Conservation (phyloP, 2,329 filamentous ascomycete genomes). For the Xylaria sp. region DNA sequence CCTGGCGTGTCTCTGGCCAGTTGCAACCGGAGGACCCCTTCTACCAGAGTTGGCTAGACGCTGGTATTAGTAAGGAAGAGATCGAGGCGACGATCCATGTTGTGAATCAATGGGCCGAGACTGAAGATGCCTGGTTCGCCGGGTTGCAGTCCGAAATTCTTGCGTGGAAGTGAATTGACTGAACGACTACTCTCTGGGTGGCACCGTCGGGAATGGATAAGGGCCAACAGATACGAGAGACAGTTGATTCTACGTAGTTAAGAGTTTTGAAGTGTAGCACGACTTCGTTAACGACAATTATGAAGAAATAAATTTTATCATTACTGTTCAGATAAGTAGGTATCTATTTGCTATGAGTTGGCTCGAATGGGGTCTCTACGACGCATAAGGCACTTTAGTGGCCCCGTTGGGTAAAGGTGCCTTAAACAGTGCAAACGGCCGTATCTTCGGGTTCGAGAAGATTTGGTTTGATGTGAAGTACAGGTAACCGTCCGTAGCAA, state of each 20-base stretch:
- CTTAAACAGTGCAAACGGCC: slow-evolving; percentile 45
- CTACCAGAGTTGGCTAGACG: slow-evolving; percentile 51
- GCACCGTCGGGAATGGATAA: no score
- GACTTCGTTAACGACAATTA: no score
- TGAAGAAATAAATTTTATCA: background rate
- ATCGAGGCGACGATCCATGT: slow-evolving; percentile 49
- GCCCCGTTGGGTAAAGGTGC: slow-evolving; percentile 43
- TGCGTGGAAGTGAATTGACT: slow-evolving; percentile 52
- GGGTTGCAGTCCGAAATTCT: slow-evolving; percentile 53
- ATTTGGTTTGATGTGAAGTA: slow-evolving; percentile 66
- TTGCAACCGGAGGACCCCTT: slow-evolving; percentile 47
- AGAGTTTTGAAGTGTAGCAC: no score
- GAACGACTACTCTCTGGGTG: no score
- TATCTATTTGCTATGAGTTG: background rate
- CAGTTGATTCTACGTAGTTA: no score
- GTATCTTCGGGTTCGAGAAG: slow-evolving; percentile 38
- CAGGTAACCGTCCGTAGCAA: slow-evolving; percentile 59
- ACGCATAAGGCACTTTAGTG: slow-evolving; percentile 35
- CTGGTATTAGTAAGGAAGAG: slow-evolving; percentile 52
- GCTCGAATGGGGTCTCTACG: no score
- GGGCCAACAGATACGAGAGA: no score
- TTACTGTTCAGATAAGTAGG: background rate
- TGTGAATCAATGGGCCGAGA: slow-evolving; percentile 51
- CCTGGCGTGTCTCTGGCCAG: slow-evolving; percentile 44
- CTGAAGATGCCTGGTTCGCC: slow-evolving; percentile 54